Evolutionary conservation across 1,139 yeast species (phyloP), one percentile per base, ranked within the genome.

Genomic region (Blastobotrys aristatus): DNA sequence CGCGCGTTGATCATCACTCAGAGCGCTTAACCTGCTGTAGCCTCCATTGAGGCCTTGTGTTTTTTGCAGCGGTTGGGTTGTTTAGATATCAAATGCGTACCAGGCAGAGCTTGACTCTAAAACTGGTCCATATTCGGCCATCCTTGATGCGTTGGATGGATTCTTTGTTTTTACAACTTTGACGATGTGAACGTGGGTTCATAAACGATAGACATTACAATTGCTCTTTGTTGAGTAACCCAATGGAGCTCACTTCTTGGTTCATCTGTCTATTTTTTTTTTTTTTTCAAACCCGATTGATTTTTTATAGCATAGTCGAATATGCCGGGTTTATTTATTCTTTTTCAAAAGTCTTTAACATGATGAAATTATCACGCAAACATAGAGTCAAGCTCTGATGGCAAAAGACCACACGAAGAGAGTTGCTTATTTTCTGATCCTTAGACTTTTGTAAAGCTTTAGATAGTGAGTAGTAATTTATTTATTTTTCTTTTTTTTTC

Each of bases 351-450:
- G 14, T 31, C 18, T 46, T 33, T 31, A 22, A 43, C 40, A 56
- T 60, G 63, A 60, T 49, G 53, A 52, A 50, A 50, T 44, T 35
- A 18, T 29, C 16, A 47, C 26, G 55, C 57, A 55, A 50, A 52
- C 54, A 50, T 56, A 60, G 64, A 60, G 64, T 60, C 64, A 60
- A 60, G 64, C 64, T 58, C 64, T 56, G 64, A 60, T 48, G 47
- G 46, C 36, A 47, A 44, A 45, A 24, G 10, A 22, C 37, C 44
- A 41, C 8, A 26, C 50, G 53, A 49, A 35, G 53, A 50, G 53
- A 50, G 39, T 45, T 50, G 53, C 53, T 20, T 43, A 33, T 21
- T 38, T 22, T 40, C 36, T 40, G 36, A 39, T 46, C 44, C 39
- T 43, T 43, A n/a, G 14, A 30, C n/a, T n/a, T n/a, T n/a, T n/a